Base-by-base conservation (phyloP, 495 filamentous ascomycete genomes). In the Umbilicaria muhlenbergii region DNA sequence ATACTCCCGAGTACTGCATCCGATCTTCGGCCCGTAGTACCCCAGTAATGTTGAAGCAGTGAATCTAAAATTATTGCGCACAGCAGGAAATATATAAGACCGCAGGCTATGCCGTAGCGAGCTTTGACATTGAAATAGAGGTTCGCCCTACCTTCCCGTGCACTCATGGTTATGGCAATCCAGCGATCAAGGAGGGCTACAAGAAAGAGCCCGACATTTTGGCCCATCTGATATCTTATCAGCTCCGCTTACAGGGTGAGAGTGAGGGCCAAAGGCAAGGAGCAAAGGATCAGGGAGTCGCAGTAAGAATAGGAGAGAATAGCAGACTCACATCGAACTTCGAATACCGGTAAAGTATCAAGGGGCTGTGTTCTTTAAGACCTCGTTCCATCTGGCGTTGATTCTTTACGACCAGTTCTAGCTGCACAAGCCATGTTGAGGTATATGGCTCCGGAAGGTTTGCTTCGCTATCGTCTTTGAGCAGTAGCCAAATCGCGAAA, bases 311-410 rank as follows among this genome's bases (percentile, higher is more conserved):
- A 28, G 24, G 24, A 8, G 6, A 28, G 8, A 8, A 28, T 28
- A 28, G 24, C 4, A 28, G 24, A 28, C 24, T 5, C 24, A 28
- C 24, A 28, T 28, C 24, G 24, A 28, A 28, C 7, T 45, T 40
- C 14, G 52, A 44, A 24, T 52, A 46, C 2, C 56, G 56, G 34
- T 52, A 59, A 4, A 59, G 49, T 46, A 58, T 45, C n/a, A 58
- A 55, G 8, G 51, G 45, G 48, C 45, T 59, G 39, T 59, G 56
- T 38, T 59, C 56, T 36, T 59, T 59, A 36, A 59, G 36, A 6
- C 54, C 56, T 31, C 54, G 51, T 4, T 37, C 38, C 52, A 58
- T 52, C 39, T 52, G 47, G 36, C 48, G 46, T 11, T 51, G 52
- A 2, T 45, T 49, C 45, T 55, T 58, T 8, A 51, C n/a, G 1